Evolutionary conservation across 2,329 filamentous ascomycete species (phyloP).

Genomic region (Fusarium tuaranense): DNA sequence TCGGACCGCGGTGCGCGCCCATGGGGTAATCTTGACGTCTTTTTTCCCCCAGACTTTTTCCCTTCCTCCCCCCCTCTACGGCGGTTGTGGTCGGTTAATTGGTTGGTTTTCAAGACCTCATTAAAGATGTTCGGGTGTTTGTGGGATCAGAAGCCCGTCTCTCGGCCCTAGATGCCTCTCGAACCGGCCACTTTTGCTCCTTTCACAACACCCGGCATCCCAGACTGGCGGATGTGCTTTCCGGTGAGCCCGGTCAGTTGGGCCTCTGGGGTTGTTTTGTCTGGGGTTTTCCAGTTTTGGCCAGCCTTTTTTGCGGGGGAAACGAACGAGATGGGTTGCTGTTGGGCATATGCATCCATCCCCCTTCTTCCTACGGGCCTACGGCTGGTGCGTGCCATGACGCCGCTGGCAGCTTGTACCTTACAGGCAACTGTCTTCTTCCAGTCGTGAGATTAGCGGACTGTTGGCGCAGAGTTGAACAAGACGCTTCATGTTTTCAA

Average conservation of each 20-base stretch:
- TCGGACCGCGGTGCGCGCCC: conserved; percentile 2
- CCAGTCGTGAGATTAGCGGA: neutral
- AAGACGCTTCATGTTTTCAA: neutral
- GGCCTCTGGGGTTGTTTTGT: neutral
- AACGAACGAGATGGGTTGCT: neutral
- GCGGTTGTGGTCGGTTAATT: conserved; percentile 6
- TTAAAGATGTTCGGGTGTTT: conserved; percentile 17
- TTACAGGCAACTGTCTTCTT: neutral
- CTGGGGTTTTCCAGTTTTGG: conserved; percentile 3
- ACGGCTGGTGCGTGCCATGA: neutral
- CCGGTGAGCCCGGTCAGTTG: conserved; percentile 26
- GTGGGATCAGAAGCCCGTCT: conserved; percentile 13
- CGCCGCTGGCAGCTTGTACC: neutral
- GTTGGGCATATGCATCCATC: conserved; percentile 5
- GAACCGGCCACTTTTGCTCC: conserved; percentile 2
- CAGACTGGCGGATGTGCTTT: conserved; percentile 28
- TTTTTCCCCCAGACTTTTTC: conserved; percentile 19
- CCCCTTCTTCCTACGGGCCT: neutral
- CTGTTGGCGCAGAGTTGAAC: neutral
- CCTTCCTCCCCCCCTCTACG: neutral
- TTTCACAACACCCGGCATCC: conserved; percentile 22
- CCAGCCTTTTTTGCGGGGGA: conserved; percentile 17
- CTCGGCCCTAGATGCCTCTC: conserved; percentile 22
- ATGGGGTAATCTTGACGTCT: conserved; percentile 17
- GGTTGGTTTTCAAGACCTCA: neutral